Percentiles rank a stretch among this genome's conserved stretches.
phyloP scores from a whole-genome alignment of 805 yeast genomes.

The Cyberlindnera galapagoensis region DNA sequence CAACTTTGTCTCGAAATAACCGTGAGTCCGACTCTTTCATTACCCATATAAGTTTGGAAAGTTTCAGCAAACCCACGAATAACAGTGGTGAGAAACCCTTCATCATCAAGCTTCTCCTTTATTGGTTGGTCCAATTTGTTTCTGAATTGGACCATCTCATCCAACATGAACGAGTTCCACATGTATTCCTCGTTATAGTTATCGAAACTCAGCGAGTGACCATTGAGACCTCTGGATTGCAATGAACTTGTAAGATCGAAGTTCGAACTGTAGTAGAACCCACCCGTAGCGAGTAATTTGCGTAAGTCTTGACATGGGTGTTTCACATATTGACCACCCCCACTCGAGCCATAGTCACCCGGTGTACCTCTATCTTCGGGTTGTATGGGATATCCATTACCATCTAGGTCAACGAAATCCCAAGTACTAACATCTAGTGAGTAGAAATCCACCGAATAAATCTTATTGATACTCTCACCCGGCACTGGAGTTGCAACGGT shows the following conservation, averaged over 20 bases:
- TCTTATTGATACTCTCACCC: slow-evolving; percentile 72
- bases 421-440: slow-evolving; percentile 66
- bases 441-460: slow-evolving; percentile 80
- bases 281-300: slow-evolving; percentile 76
- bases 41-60: slow-evolving; percentile 33
- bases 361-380: slow-evolving; percentile 20
- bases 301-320: slow-evolving; percentile 78
- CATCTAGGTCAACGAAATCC: slow-evolving; percentile 72
- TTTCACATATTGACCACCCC: slow-evolving; percentile 10
- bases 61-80: slow-evolving; percentile 95
- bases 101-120: slow-evolving; percentile 58
- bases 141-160: slow-evolving; percentile 47
- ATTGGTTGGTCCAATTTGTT: slow-evolving; percentile 58
- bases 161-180: slow-evolving; percentile 94
- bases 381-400: slow-evolving; percentile 57
- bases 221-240: slow-evolving; percentile 63
- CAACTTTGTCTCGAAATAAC: slow-evolving; percentile 93
- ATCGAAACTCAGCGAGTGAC: slow-evolving; percentile 41
- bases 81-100: slow-evolving; percentile 82
- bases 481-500: slow-evolving; percentile 80
- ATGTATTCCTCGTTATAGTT: slow-evolving; percentile 78
- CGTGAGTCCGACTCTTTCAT: slow-evolving; percentile 47
- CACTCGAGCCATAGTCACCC: slow-evolving; percentile 13
- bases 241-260: slow-evolving; percentile 87
- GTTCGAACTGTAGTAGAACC: slow-evolving; percentile 87